Evolutionary conservation across 306 rosid species (phyloP).

Genomic region (Lithocarpus polystachyus): DNA sequence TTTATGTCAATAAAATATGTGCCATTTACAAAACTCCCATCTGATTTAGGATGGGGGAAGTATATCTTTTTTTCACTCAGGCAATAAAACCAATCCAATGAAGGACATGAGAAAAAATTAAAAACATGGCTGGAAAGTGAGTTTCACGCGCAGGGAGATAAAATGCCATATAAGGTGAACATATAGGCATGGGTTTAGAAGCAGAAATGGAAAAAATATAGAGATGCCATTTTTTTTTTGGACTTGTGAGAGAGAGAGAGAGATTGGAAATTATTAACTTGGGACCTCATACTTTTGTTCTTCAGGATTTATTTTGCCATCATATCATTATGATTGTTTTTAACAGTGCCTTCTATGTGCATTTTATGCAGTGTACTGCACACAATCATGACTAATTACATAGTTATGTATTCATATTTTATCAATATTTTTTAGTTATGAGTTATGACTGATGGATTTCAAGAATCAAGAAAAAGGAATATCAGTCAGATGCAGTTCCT

Average conservation of each 20-base stretch:
- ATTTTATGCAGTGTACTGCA: not conserved
- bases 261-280: not conserved
- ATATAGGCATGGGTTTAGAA: not conserved
- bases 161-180: not conserved
- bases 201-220: not conserved
- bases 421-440: not conserved
- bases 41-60: too few relatives aligned
- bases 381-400: not conserved
- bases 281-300: not conserved
- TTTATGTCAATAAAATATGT: too few relatives aligned
- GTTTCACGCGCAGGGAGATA: not conserved
- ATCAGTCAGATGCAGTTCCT: not conserved
- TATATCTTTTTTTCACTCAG: slow-evolving; percentile 1
- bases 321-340: not conserved
- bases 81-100: not conserved
- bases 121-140: not conserved
- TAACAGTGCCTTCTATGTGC: not conserved
- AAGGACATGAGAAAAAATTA: not conserved
- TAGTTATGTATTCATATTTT: not conserved
- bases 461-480: not conserved
- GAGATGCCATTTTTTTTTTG: not conserved
- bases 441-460: not conserved
- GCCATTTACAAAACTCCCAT: too few relatives aligned
- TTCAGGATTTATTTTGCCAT: not conserved
- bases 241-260: not conserved